Evolutionary conservation across 192 early-diverging fungal species (phyloP).

Genomic region (Coemansia guatemalensis): DNA sequence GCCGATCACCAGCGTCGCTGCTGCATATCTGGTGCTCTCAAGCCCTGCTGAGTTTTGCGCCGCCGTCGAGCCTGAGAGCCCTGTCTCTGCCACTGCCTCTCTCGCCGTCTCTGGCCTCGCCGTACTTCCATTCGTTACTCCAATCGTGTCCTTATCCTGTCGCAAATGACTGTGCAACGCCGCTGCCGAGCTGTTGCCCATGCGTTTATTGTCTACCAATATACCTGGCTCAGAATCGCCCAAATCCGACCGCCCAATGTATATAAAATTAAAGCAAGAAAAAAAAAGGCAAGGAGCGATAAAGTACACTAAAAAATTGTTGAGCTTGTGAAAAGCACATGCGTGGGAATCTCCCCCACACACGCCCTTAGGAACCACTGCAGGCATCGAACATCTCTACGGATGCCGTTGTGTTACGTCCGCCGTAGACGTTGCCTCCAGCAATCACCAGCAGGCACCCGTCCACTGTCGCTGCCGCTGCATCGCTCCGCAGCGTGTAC

Average conservation of each 20-base stretch:
- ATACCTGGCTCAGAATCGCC: no score
- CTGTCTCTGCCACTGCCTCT: no score
- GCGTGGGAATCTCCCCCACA: background rate
- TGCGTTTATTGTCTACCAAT: no score
- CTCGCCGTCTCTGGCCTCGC: no score
- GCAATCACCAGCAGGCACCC: constrained; percentile 44
- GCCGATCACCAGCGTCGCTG: constrained; percentile 38
- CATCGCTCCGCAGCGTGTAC: constrained; percentile 36
- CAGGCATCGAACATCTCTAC: constrained; percentile 54
- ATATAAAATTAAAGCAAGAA: background rate
- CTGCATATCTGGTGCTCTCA: constrained; percentile 13
- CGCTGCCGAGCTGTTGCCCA: no score
- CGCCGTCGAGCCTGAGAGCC: no score
- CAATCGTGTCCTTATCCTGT: no score
- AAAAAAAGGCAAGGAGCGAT: background rate
- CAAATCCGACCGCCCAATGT: no score
- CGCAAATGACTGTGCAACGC: no score
- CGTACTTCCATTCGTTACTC: no score
- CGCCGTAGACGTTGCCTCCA: constrained; percentile 45
- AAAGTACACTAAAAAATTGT: background rate
- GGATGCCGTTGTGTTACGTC: constrained; percentile 41
- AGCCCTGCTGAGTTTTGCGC: no score
- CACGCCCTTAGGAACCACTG: background rate
- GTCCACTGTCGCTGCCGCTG: constrained; percentile 33
- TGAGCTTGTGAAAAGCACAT: background rate